Conservation (phyloP, 495 filamentous ascomycete species). For the Chaetomium fimeti region DNA sequence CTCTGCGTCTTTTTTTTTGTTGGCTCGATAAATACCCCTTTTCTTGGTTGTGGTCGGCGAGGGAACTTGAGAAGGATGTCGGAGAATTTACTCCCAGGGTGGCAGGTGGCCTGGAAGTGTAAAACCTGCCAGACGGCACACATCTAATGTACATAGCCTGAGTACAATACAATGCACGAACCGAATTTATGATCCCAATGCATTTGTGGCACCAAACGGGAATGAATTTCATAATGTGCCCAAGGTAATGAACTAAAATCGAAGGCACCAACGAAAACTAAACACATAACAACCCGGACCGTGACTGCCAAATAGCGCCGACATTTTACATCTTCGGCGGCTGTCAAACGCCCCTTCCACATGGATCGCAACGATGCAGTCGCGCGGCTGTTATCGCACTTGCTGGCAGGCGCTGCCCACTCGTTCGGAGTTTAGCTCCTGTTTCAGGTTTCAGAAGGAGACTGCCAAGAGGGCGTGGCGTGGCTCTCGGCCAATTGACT, state of each 20-base stretch:
- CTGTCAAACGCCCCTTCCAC: too few relatives aligned
- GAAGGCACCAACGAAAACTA: neutral
- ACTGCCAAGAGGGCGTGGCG: slow-evolving; percentile 17
- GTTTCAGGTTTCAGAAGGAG: slow-evolving; percentile 22
- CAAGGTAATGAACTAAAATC: neutral
- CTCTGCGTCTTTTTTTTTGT: slow-evolving; percentile 2
- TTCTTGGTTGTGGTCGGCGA: neutral
- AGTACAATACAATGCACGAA: neutral
- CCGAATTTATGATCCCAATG: neutral
- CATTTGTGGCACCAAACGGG: neutral
- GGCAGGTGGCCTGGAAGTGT: neutral
- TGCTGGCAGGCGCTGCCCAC: neutral
- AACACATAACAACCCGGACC: too few relatives aligned
- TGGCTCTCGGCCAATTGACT: slow-evolving; percentile 14
- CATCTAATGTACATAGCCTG: neutral
- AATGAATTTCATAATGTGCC: too few relatives aligned
- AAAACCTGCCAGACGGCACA: neutral
- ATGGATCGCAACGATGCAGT: slow-evolving; percentile 1
- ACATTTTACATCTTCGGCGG: too few relatives aligned
- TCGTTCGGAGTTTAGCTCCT: slow-evolving; percentile 14
- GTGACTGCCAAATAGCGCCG: neutral
- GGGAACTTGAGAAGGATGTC: neutral
- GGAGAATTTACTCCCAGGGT: neutral
- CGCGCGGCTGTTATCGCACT: slow-evolving; percentile 9
- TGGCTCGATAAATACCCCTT: slow-evolving; percentile 5